Percentiles rank a stretch among this genome's conserved stretches.
phyloP scores from a whole-genome alignment of 2,329 filamentous ascomycete species.

The Botrytis porri region DNA sequence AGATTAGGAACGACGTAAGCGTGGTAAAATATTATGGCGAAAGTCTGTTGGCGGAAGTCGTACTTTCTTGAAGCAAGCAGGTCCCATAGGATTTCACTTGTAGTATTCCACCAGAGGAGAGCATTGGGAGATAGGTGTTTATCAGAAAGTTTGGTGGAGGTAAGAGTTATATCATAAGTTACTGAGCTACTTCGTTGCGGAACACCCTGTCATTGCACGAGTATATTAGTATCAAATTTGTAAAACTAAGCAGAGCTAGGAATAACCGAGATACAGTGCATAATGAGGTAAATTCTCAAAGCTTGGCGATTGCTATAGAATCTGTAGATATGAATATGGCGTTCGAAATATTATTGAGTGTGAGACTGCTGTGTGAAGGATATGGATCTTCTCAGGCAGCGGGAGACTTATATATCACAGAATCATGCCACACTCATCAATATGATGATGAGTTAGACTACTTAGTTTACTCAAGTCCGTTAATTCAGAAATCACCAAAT shows the following conservation, averaged over 20 bases:
- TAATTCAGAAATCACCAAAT: slow-evolving; percentile 32
- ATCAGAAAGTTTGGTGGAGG: not conserved
- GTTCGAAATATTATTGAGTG: not conserved
- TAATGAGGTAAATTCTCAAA: not conserved
- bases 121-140: not conserved
- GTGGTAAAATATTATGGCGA: not conserved
- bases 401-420: not conserved
- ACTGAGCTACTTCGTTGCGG: not conserved
- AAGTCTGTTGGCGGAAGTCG: not conserved
- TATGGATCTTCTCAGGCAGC: not conserved
- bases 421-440: not conserved
- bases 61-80: not conserved
- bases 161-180: not conserved
- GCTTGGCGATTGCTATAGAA: too few species aligned
- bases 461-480: not conserved
- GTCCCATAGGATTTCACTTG: not conserved
- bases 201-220: not conserved
- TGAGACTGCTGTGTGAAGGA: not conserved
- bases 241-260: not conserved
- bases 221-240: not conserved
- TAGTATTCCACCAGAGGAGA: not conserved
- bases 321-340: too few species aligned
- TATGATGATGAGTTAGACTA: not conserved
- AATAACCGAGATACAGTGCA: not conserved
- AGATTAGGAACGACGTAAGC: not conserved